Percentiles rank a stretch among this genome's conserved stretches.
phyloP scores from a whole-genome alignment of 495 filamentous ascomycete species.

The Aspergillus taichungensis region DNA sequence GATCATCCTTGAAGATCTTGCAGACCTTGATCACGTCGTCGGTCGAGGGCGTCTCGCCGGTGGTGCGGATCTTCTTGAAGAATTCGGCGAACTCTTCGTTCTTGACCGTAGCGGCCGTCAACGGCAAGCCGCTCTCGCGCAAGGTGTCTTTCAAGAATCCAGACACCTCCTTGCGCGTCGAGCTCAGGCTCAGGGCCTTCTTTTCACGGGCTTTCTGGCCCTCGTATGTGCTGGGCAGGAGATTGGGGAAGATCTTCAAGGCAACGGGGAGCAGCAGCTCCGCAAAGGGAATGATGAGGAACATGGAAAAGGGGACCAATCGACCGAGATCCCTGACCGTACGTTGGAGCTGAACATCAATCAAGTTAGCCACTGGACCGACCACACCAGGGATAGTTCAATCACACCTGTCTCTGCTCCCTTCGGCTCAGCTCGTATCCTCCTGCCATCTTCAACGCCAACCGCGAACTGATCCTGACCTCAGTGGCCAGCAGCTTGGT shows the following conservation, averaged over 20 bases:
- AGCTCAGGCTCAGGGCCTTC: conserved; percentile 74
- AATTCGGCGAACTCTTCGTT: conserved; percentile 95
- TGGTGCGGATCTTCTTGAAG: conserved; percentile 91
- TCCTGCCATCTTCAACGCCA: conserved; percentile 94
- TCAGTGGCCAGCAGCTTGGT: conserved; percentile 95
- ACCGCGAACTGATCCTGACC: conserved; percentile 78
- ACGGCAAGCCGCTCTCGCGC: conserved; percentile 82
- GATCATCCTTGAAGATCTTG: conserved; percentile 98
- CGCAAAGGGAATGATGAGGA: conserved; percentile 93
- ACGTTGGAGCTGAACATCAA: conserved; percentile 55
- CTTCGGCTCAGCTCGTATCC: conserved; percentile 94
- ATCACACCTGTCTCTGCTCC: conserved; percentile 70
- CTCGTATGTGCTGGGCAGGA: conserved; percentile 96
- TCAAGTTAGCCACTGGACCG: conserved; percentile 1
- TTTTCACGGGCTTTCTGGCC: conserved; percentile 79
- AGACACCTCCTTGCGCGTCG: conserved; percentile 89
- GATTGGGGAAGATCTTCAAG: conserved; percentile 88
- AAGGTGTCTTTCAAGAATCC: conserved; percentile 82
- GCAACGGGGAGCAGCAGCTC: conserved; percentile 92
- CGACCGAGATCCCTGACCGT: conserved; percentile 91
- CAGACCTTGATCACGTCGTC: conserved; percentile 97
- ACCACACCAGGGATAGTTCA: not conserved
- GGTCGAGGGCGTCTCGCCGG: conserved; percentile 78
- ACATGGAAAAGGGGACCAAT: conserved; percentile 91
- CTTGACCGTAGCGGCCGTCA: conserved; percentile 77